Base-by-base conservation (phyloP, 2,329 filamentous ascomycete species). In the Dothideomycetes sp. region DNA sequence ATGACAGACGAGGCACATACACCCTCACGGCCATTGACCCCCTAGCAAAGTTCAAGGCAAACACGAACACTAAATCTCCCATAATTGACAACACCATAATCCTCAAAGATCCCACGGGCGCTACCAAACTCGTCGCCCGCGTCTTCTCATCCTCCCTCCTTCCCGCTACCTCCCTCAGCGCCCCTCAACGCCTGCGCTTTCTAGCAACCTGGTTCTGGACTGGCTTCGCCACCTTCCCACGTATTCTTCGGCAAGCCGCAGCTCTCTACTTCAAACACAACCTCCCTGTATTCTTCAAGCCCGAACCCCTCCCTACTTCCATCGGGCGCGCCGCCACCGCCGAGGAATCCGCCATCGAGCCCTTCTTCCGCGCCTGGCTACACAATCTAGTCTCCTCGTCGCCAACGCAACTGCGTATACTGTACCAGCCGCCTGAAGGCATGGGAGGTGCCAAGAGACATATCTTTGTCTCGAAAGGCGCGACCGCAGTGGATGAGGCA, bases 261-360 rank as follows among this genome's bases (percentile, higher is more conserved):
- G 60, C 56, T 11, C 62, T 84, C 4, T 78, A 74, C 54, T 75
- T 77, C 53, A 55, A 56, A 18, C 64, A 65, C 24, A 68, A 66
- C 27, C 64, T 84, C 19, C 70, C 77, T 43, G 73, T 84, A 31
- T 82, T 77, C 70, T 76, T 71, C 47, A 64, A 74, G 14, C 79
- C 78, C 0, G 78, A 84, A 52, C 76, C 79, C 1, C 60, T 72
- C 4, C 64, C 64, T 18, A 63, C 66, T 2, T 80, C 69, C 44
- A 64, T 79, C 5, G 66, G 69, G 2, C 67, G 78, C 4, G 53
- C 58, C 10, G 73, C 77, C 3, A 70, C 70, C 18, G 39, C 52
- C 1, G 61, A 56, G 1, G 79, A 84, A 53, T 57, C 52, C 12
- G 36, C 40, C 2, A 51, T 69, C 0, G 60, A 66, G 42, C 38